Evolutionary conservation across 352 stramenopile species (phyloP).

Genomic region (Globisporangium megalacanthum): DNA sequence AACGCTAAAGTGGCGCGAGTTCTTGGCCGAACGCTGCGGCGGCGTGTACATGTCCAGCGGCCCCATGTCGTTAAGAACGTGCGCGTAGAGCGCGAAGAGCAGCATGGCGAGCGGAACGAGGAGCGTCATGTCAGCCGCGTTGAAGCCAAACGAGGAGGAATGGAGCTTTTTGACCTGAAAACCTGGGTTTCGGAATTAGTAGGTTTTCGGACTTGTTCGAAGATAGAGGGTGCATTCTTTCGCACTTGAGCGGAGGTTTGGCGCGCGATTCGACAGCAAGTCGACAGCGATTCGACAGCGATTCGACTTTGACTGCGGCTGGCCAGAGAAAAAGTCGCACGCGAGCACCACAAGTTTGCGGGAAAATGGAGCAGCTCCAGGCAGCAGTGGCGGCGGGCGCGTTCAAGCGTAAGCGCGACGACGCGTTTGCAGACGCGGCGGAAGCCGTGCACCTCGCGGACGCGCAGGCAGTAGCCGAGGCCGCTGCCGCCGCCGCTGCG

Average conservation of each 20-base stretch:
- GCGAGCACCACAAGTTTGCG: neutral
- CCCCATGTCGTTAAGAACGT: slow-evolving; percentile 41
- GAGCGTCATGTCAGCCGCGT: neutral
- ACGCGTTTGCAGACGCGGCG: neutral
- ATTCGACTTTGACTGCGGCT: neutral
- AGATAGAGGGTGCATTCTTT: too few relatives aligned
- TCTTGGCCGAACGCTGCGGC: neutral
- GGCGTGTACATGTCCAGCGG: slow-evolving; percentile 39
- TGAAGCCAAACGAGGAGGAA: neutral
- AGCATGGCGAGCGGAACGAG: slow-evolving; percentile 10
- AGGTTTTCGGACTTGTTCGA: too few relatives aligned
- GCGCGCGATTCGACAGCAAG: neutral
- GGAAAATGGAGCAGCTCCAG: neutral
- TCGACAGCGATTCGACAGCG: neutral
- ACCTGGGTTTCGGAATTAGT: neutral
- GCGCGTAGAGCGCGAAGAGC: slow-evolving; percentile 28
- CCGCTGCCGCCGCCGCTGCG: neutral
- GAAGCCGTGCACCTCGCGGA: neutral
- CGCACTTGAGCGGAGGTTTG: too few relatives aligned
- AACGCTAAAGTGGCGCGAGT: slow-evolving; percentile 31
- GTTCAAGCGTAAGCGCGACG: slow-evolving; percentile 6
- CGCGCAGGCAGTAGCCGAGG: neutral
- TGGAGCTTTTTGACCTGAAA: too few relatives aligned
- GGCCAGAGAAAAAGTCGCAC: slow-evolving; percentile 1
- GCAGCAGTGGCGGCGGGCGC: neutral